Evolutionary conservation across 2,329 filamentous ascomycete species (phyloP), one percentile per base, ranked within the genome.

Genomic region (Polychaeton citri): DNA sequence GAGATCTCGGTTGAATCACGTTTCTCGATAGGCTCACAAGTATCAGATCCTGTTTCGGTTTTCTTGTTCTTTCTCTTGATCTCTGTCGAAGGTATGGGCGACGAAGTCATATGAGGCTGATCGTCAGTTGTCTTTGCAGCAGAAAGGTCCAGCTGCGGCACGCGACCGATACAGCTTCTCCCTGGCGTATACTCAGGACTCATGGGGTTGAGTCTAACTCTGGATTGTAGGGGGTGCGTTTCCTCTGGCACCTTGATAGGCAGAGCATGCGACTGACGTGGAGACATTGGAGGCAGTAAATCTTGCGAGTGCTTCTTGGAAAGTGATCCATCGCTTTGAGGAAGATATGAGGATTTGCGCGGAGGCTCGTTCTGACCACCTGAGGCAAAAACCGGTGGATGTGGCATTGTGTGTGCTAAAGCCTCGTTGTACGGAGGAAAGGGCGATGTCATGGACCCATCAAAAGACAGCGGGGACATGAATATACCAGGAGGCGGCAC

Each of bases 101-200:
- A 28, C 12, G 15, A 3, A 3, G 5, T 28, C 24, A 15, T 28
- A 15, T 3, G 7, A 4, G 5, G 12, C 12, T 28, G 12, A 10
- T 7, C 15, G 12, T 10, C 12, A 28, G 4, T 7, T 12, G 5
- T 15, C 24, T 5, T 12, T 12, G 12, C 24, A 28, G 24, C 15
- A 4, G 24, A 28, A 12, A 28, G 5, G 12, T 28, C 12, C 4
- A 10, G 24, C 12, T 15, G 12, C 4, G 24, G 24, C 15, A 7
- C 4, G 12, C 15, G 3, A 7, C 15, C 24, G 7, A 10, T 28
- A 12, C 15, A 12, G 24, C 38, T 35, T 20, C 17, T 37, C 21
- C 43, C 44, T 15, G 57, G 57, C 41, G 53, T 54, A 48, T 60
- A 60, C 18, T 47, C 52, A 19, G 57, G 57, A 34, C 57, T 60